Evolutionary conservation across 331 rosid genomes (phyloP).

Genomic region (Dryas integrifolia): DNA sequence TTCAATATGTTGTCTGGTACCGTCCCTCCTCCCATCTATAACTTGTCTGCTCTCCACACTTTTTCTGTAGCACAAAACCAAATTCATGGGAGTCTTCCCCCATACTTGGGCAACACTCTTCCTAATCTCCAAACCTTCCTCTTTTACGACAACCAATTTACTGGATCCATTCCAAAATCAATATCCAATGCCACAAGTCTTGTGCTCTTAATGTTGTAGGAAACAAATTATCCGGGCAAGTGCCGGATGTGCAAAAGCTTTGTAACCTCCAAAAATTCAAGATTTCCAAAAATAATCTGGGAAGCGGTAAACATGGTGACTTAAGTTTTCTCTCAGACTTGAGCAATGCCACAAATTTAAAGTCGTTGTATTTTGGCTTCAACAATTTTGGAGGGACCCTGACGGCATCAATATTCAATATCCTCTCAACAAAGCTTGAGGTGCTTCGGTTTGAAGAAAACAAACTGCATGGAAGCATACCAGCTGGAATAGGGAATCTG

Average conservation of each 20-base stretch:
- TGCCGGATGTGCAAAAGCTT: not conserved
- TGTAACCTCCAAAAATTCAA: not conserved
- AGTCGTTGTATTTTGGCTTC: fast-evolving
- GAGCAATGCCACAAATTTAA: slow-evolving; percentile 4
- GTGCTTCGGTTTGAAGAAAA: not conserved
- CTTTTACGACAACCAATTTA: not conserved
- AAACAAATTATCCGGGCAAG: slow-evolving; percentile 13
- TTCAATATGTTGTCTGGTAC: not conserved
- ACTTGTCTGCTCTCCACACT: not conserved
- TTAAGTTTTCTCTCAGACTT: slow-evolving; percentile 10
- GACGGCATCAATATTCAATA: slow-evolving; percentile 4
- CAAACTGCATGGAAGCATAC: slow-evolving; percentile 17
- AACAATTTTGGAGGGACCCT: slow-evolving; percentile 22
- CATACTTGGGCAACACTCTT: slow-evolving; percentile 17
- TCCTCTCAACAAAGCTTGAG: slow-evolving; percentile 9
- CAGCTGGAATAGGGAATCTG: not conserved
- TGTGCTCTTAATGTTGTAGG: not conserved
- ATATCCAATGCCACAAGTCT: slow-evolving; percentile 20
- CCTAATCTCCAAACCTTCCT: not conserved
- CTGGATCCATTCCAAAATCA: slow-evolving; percentile 19
- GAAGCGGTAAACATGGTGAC: not conserved
- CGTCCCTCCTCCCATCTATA: slow-evolving; percentile 16
- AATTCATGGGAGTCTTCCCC: slow-evolving; percentile 15
- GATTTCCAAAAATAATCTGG: not conserved
- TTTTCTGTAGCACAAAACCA: not conserved